A percentile compares a stretch with the other conserved stretches of the same genome.
These are phyloP conservation scores for Globisporangium alternatum DNA, from an alignment of 352 stramenopile species.

Conservation along the genomic window DNA sequence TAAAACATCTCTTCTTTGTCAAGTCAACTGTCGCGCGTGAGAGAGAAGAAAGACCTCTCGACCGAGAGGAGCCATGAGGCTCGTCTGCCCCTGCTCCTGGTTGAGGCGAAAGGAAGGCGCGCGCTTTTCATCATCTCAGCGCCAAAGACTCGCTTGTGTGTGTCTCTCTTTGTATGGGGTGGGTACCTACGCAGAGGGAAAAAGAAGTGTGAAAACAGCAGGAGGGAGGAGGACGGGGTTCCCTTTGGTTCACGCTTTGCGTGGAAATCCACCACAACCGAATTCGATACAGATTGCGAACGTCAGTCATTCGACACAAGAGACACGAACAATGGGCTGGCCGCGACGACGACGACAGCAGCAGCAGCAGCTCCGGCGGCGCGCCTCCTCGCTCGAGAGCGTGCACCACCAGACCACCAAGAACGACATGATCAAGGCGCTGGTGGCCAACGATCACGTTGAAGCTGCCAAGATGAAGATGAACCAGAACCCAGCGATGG, in stretches of 20 bases:
- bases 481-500: neutral
- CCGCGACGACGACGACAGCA: slow-evolving; percentile 18
- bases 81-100: too few species aligned
- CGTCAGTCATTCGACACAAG: slow-evolving; percentile 2
- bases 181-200: neutral
- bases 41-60: too few species aligned
- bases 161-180: neutral
- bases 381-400: slow-evolving; percentile 1
- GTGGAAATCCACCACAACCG: slow-evolving; percentile 15
- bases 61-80: too few species aligned
- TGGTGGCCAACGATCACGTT: neutral
- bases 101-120: neutral
- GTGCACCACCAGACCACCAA: neutral
- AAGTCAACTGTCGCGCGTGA: too few species aligned
- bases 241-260: neutral
- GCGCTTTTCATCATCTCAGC: neutral
- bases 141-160: neutral
- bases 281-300: slow-evolving; percentile 17
- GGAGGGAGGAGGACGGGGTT: neutral
- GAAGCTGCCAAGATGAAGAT: neutral
- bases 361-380: slow-evolving; percentile 22
- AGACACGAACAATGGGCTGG: slow-evolving; percentile 16
- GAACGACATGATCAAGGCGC: neutral
- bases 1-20: too few species aligned
- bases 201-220: slow-evolving; percentile 8